phyloP scores from a whole-genome alignment of 495 filamentous ascomycete genomes.

The Glarea lozoyensis region DNA sequence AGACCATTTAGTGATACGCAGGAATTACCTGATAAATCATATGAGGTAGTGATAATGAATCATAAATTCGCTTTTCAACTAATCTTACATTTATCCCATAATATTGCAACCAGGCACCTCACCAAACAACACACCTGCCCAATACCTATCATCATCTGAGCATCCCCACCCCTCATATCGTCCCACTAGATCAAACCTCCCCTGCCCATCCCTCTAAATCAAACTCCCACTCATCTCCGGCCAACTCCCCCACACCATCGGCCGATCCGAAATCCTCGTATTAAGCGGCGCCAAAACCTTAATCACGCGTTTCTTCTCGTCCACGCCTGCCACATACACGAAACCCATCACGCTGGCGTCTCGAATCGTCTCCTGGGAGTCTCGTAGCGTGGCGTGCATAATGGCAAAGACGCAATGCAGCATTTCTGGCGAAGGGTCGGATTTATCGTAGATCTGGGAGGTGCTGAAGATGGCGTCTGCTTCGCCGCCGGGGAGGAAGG shows the following conservation, averaged over 20 bases:
- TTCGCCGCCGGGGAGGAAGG: conserved; percentile 23
- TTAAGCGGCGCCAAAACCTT: conserved; percentile 74
- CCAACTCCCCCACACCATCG: conserved; percentile 57
- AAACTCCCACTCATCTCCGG: conserved; percentile 33
- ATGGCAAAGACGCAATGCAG: conserved; percentile 69
- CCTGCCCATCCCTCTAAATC: no score
- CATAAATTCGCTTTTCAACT: no score
- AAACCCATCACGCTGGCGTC: conserved; percentile 88
- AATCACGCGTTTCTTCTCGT: conserved; percentile 73
- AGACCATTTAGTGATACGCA: no score
- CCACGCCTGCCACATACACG: conserved; percentile 83
- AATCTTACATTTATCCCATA: no score
- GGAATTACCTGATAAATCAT: no score
- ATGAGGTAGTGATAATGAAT: no score
- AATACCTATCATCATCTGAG: no score
- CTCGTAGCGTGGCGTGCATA: conserved; percentile 58
- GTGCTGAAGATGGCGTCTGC: conserved; percentile 25
- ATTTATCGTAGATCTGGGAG: conserved; percentile 42
- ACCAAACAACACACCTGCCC: no score
- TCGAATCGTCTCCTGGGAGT: conserved; percentile 61
- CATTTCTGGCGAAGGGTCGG: conserved; percentile 50
- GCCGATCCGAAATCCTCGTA: conserved; percentile 58
- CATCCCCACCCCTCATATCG: no score
- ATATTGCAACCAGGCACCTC: no score
- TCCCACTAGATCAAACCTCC: no score